phyloP scores from a whole-genome alignment of 495 filamentous ascomycete species.

The Penicillium tannophilum region DNA sequence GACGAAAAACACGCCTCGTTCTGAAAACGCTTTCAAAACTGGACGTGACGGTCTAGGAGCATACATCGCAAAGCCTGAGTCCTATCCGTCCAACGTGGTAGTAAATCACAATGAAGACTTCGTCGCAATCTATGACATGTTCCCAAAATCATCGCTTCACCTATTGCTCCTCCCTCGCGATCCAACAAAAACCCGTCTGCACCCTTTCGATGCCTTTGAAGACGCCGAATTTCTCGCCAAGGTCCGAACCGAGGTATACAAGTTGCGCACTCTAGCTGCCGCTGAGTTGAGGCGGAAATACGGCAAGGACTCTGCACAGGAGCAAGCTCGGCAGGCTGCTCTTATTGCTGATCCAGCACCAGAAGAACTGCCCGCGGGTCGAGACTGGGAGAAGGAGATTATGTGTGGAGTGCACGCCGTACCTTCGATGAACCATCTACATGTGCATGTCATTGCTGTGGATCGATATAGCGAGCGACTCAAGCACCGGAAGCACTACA shows the following conservation, averaged over 20 bases:
- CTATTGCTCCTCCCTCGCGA: slow-evolving; percentile 83
- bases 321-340: slow-evolving; percentile 57
- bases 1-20: background rate
- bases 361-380: slow-evolving; percentile 62
- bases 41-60: slow-evolving; percentile 65
- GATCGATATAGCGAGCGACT: slow-evolving; percentile 72
- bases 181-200: slow-evolving; percentile 56
- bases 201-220: slow-evolving; percentile 79
- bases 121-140: slow-evolving; percentile 81
- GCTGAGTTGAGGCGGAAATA: slow-evolving; percentile 74
- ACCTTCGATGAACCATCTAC: slow-evolving; percentile 91
- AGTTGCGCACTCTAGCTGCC: slow-evolving; percentile 65
- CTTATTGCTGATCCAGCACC: slow-evolving; percentile 47
- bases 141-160: slow-evolving; percentile 83
- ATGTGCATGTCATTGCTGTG: slow-evolving; percentile 80
- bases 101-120: slow-evolving; percentile 71
- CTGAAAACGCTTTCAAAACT: slow-evolving; percentile 27
- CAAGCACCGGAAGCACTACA: slow-evolving; percentile 88
- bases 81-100: slow-evolving; percentile 61
- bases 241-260: slow-evolving; percentile 60
- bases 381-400: slow-evolving; percentile 80
- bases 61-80: slow-evolving; percentile 70
- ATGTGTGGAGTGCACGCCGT: slow-evolving; percentile 78
- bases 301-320: slow-evolving; percentile 62
- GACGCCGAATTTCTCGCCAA: slow-evolving; percentile 69